These are phyloP conservation scores for Mortierella sp. DNA, from an alignment of 371 early-diverging fungal genomes.

Conservation along the genomic window DNA sequence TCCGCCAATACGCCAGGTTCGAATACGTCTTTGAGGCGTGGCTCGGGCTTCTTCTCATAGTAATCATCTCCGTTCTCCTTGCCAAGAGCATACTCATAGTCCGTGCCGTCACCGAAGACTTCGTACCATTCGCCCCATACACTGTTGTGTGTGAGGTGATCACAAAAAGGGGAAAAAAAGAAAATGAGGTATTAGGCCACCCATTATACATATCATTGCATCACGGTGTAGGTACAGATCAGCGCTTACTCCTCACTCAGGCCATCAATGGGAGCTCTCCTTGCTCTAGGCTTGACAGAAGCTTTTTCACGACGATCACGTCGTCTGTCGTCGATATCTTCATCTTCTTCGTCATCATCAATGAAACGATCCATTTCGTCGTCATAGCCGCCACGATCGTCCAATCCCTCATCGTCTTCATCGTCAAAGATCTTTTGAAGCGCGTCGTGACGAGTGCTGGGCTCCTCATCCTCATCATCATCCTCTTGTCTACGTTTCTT, in stretches of 20 bases:
- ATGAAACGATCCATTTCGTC: constrained; percentile 58
- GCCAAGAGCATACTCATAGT: constrained; percentile 88
- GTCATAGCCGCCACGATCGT: constrained; percentile 59
- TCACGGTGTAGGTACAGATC: background rate
- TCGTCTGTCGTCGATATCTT: constrained; percentile 39
- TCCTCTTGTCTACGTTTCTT: constrained; percentile 74
- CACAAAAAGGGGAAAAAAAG: background rate
- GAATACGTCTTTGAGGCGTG: constrained; percentile 83
- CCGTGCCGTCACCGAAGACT: constrained; percentile 92
- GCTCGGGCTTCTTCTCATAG: constrained; percentile 61
- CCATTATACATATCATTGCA: background rate
- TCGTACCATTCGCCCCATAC: constrained; percentile 88
- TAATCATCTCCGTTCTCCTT: constrained; percentile 52
- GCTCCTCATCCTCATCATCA: constrained; percentile 53
- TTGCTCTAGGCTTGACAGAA: constrained; percentile 58
- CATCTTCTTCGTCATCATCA: constrained; percentile 67
- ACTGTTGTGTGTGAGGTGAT: constrained; percentile 59
- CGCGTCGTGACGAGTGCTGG: constrained; percentile 48
- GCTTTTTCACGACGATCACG: constrained; percentile 59
- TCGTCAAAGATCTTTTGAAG: constrained; percentile 70
- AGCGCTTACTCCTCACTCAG: constrained; percentile 69
- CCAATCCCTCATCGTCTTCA: constrained; percentile 57
- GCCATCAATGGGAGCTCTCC: constrained; percentile 79
- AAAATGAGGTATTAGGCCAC: background rate
- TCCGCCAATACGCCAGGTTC: constrained; percentile 93